phyloP scores from a whole-genome alignment of 2,329 filamentous ascomycete genomes.

The Trichophyton mentagrophytes region DNA sequence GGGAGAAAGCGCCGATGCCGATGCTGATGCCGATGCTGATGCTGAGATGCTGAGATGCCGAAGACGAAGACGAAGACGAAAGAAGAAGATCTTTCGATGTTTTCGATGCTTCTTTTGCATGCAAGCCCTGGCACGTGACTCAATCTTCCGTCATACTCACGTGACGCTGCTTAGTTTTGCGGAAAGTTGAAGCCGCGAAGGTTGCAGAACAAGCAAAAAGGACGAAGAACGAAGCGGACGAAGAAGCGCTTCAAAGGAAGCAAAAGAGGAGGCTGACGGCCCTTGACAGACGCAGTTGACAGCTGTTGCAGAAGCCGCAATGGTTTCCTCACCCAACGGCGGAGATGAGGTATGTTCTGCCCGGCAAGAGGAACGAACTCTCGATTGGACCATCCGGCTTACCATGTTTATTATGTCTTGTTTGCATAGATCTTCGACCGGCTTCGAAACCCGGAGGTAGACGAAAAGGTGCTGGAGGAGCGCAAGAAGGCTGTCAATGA shows the following conservation, averaged over 20 bases:
- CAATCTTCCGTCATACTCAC: neutral
- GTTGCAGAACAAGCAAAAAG: neutral
- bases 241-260: neutral
- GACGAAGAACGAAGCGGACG: neutral
- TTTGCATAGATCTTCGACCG: slow-evolving; percentile 44
- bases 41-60: too few relatives aligned
- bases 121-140: neutral
- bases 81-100: neutral
- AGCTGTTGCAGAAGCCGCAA: slow-evolving; percentile 26
- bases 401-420: slow-evolving; percentile 3
- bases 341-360: slow-evolving; percentile 31
- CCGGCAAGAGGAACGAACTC: neutral
- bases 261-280: neutral
- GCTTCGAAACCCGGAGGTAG: slow-evolving; percentile 42
- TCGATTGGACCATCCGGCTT: neutral
- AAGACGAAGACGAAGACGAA: too few relatives aligned
- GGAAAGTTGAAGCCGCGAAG: neutral
- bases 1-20: too few relatives aligned
- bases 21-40: too few relatives aligned
- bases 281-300: neutral
- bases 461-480: slow-evolving; percentile 47
- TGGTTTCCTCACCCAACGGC: slow-evolving; percentile 31
- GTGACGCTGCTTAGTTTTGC: neutral
- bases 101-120: neutral
- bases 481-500: slow-evolving; percentile 49